These are phyloP conservation scores for Umbelopsis ramanniana DNA, from an alignment of 192 early-diverging fungal species.

Conservation along the genomic window DNA sequence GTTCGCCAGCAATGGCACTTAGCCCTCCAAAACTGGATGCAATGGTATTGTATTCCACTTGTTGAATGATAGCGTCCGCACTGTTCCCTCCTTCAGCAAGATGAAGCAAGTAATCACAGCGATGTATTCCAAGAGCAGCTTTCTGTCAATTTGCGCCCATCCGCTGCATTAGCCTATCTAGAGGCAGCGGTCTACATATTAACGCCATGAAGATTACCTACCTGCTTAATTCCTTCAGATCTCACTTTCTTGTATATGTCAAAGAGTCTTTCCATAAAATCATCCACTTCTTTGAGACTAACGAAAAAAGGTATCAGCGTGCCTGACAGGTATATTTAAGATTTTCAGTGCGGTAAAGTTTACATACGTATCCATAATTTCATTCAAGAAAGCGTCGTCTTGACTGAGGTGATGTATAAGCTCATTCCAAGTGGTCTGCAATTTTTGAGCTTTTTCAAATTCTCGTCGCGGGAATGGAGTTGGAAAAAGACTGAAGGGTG, in stretches of 20 bases:
- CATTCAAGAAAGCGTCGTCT: slow-evolving; percentile 77
- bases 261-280: slow-evolving; percentile 80
- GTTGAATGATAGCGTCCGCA: slow-evolving; percentile 69
- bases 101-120: slow-evolving; percentile 93
- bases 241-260: slow-evolving; percentile 73
- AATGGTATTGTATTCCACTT: slow-evolving; percentile 98
- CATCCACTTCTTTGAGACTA: slow-evolving; percentile 64
- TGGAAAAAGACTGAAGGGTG: slow-evolving; percentile 87
- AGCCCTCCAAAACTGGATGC: slow-evolving; percentile 89
- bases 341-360: neutral
- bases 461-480: slow-evolving; percentile 75
- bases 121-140: slow-evolving; percentile 82
- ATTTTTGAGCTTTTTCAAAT: slow-evolving; percentile 71
- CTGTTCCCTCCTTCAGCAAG: slow-evolving; percentile 47
- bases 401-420: slow-evolving; percentile 79
- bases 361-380: slow-evolving; percentile 70
- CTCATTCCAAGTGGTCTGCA: slow-evolving; percentile 82
- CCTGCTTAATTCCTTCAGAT: slow-evolving; percentile 63
- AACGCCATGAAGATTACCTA: slow-evolving; percentile 23
- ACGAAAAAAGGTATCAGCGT: neutral
- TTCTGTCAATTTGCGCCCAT: slow-evolving; percentile 36
- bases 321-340: neutral
- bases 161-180: too few species aligned
- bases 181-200: neutral
- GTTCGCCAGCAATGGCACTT: slow-evolving; percentile 69